Evolutionary conservation across 345 rosid genomes (phyloP), one percentile per base, ranked within the genome.

Genomic region (Hibiscus tridactylites): DNA sequence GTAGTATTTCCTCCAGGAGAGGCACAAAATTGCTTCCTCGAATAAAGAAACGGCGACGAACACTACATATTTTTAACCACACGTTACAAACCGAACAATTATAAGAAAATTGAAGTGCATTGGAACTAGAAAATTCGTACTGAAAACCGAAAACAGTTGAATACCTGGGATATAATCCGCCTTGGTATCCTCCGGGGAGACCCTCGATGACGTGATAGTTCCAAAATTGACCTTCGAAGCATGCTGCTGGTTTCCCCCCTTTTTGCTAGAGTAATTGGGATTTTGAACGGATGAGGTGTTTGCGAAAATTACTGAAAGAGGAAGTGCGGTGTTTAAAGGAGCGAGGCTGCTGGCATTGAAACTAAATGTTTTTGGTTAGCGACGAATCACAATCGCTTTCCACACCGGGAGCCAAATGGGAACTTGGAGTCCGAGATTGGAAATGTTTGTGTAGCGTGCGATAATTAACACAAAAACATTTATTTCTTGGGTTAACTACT

Each of bases 171-270:
- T 49, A 71, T 73, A 80, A 78, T 70, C 74, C 75, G 82, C 78
- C 86, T 76, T 8, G 85, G 85, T 60, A 83, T 62, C 76, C 88
- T 85, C 76, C 77, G 71, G 33, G 71, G 31, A 28, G 88, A 80
- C 78, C 59, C 39, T 37, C 73, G 88, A 71, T 85, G 87, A 24
- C 80, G 78, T 2, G 98, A 81, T 39, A 86, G 74, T 80, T 88
- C 88, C 78, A 87, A 79, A 79, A 91, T 71, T 53, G 90, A 87
- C 91, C 82, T 78, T 46, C 79, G 77, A 37, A 83, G 49, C 86
- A 83, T 83, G 68, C 39, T 68, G 65, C 24, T 12, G n/a, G 16
- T 33, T 62, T 52, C 62, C 9, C 21, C 70, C 37, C 17, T 67
- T 49, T 28, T 26, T n/a, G 1, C 2, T 37, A 33, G 67, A 63